Base-by-base conservation (phyloP, 768 basidiomycete genomes). In the Steccherinum ochraceum region DNA sequence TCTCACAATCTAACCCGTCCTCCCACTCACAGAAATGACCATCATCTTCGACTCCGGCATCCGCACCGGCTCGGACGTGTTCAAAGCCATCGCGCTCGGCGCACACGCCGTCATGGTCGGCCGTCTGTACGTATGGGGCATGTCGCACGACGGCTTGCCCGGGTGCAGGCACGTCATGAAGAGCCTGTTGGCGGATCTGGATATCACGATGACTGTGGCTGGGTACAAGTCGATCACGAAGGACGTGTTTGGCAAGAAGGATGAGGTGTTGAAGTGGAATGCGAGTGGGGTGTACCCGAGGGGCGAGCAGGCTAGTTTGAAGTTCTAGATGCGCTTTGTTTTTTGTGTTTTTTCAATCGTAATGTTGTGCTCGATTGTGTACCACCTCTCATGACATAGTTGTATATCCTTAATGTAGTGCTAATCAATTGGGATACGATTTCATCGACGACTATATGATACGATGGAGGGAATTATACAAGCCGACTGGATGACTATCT, bases 11-110 rank as follows among this genome's bases (percentile, higher is more conserved):
- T 20, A 5, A 7, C 19, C 13, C 27, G 23, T 52, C 18, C 7
- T 27, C 4, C 19, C 20, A 11, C 20, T 20, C n/a, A 21, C 56
- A 73, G 74, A 74, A 61, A 69, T 76, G 69, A 74, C 70, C 1
- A 70, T 80, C 49, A 64, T 79, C 20, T 78, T 76, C 52, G 77
- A 80, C 62, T 78, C 74, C n/a, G 77, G 79, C 10, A 69, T 80
- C 24, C 69, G 73, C 48, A 74, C 72, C 7, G 78, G 72, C 2
- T 58, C 77, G 3, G 77, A 80, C 53, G 63, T 78, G n/a, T 74
- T 78, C 66, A 79, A 80, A 65, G 79, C 80, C 3, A 61, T 80
- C 42, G 78, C 79, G 1, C 66, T 81, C 16, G 78, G 79, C 19
- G 78, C 78, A 13, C 72, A 80, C 52, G 73, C 72, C 2, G 79